Conservation (phyloP, 148 eudicot species). For the Dysphania ambrosioides region DNA sequence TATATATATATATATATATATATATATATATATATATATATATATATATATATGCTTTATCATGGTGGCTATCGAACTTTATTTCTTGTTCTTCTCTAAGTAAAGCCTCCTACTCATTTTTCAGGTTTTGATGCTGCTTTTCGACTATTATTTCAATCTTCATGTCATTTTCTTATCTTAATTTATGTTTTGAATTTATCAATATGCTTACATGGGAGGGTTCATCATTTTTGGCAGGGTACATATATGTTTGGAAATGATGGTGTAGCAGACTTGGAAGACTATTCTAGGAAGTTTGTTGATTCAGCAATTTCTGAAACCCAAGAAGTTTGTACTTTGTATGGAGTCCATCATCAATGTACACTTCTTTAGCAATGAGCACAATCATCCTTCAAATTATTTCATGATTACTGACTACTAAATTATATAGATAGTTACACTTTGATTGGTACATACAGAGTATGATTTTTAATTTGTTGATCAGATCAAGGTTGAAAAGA, state of each 20-base stretch:
- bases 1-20: too few relatives aligned
- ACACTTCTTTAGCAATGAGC: background rate
- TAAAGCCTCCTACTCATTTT: constrained; percentile 63
- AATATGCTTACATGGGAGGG: too few relatives aligned
- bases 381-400: too few relatives aligned
- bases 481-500: constrained; percentile 67
- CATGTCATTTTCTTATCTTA: too few relatives aligned
- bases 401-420: too few relatives aligned
- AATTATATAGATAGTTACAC: too few relatives aligned
- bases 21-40: too few relatives aligned
- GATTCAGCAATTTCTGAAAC: constrained; percentile 73
- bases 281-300: constrained; percentile 48
- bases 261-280: constrained; percentile 56
- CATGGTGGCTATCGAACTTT: constrained; percentile 69
- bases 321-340: constrained; percentile 47
- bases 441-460: too few relatives aligned
- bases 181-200: too few relatives aligned
- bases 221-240: constrained; percentile 46
- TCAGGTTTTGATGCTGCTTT: constrained; percentile 59
- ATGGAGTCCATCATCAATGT: constrained; percentile 35
- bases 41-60: constrained; percentile 72
- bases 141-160: background rate
- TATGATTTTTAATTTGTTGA: too few relatives aligned
- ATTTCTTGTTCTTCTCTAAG: constrained; percentile 64
- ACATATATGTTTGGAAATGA: constrained; percentile 54